Evolutionary conservation across 495 filamentous ascomycete genomes (phyloP).

Genomic region (Neurospora sp.): DNA sequence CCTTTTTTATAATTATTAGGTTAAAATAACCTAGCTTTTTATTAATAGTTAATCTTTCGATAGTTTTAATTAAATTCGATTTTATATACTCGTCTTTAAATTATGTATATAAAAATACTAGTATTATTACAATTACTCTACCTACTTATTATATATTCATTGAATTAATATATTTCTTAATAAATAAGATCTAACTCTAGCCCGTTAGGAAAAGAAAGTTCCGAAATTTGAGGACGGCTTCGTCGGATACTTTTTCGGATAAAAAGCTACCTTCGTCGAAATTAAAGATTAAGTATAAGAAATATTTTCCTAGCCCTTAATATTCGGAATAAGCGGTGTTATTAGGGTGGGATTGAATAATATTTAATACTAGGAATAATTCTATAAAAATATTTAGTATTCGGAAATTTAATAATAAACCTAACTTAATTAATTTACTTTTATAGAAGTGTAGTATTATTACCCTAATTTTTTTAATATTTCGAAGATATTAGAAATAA

Average conservation of each 20-base stretch:
- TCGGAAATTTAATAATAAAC: not conserved
- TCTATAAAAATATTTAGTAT: not conserved
- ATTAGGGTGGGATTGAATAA: not conserved
- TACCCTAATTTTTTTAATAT: not conserved
- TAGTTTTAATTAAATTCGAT: not conserved
- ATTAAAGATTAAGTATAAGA: not conserved
- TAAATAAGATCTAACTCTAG: not conserved
- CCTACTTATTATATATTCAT: not conserved
- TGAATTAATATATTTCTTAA: not conserved
- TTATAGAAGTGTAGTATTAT: not conserved
- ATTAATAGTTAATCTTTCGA: not conserved
- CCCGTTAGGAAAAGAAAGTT: not conserved
- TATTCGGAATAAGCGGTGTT: not conserved
- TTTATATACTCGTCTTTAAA: not conserved
- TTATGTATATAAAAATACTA: not conserved
- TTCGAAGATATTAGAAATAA: not conserved
- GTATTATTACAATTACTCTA: not conserved
- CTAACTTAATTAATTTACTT: not conserved
- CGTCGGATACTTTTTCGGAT: not conserved
- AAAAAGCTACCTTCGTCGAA: not conserved
- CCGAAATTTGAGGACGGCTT: not conserved
- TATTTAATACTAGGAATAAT: not conserved
- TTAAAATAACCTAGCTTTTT: not conserved
- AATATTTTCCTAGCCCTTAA: not conserved
- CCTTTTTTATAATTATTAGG: not conserved